Conservation (phyloP, 2,329 filamentous ascomycete species). For the Paraphaeosphaeria sporulosa region DNA sequence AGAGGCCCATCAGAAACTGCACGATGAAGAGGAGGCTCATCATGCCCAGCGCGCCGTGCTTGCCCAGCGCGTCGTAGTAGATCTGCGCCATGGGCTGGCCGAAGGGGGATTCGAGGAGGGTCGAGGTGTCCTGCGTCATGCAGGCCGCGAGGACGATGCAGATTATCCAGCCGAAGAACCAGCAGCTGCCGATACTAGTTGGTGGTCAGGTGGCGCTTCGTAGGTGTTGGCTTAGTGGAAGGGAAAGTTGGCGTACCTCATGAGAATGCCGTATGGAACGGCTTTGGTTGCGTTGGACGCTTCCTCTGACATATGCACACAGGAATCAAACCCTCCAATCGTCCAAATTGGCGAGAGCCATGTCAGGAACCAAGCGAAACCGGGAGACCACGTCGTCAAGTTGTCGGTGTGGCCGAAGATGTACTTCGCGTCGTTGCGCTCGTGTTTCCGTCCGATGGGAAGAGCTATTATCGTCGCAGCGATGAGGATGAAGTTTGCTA, state of each 20-base stretch:
- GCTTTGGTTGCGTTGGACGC: slow-evolving; percentile 66
- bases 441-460: slow-evolving; percentile 29
- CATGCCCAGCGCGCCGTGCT: slow-evolving; percentile 64
- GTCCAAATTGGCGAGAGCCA: slow-evolving; percentile 71
- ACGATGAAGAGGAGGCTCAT: slow-evolving; percentile 67
- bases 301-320: slow-evolving; percentile 65
- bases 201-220: no score
- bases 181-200: slow-evolving; percentile 50
- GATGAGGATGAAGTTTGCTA: slow-evolving; percentile 64
- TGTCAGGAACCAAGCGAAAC: slow-evolving; percentile 65
- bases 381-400: slow-evolving; percentile 60
- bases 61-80: slow-evolving; percentile 68
- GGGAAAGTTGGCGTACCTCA: slow-evolving; percentile 41
- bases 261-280: slow-evolving; percentile 67
- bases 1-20: slow-evolving; percentile 69
- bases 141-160: slow-evolving; percentile 65
- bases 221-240: background rate
- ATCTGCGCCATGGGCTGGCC: slow-evolving; percentile 69
- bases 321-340: slow-evolving; percentile 43
- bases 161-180: slow-evolving; percentile 65
- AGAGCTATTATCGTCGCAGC: slow-evolving; percentile 60
- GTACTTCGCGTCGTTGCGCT: slow-evolving; percentile 47
- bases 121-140: slow-evolving; percentile 61
- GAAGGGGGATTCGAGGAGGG: slow-evolving; percentile 58
- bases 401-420: slow-evolving; percentile 67